phyloP scores from a whole-genome alignment of 75 land plant genomes.

The Azolla pinnata region DNA sequence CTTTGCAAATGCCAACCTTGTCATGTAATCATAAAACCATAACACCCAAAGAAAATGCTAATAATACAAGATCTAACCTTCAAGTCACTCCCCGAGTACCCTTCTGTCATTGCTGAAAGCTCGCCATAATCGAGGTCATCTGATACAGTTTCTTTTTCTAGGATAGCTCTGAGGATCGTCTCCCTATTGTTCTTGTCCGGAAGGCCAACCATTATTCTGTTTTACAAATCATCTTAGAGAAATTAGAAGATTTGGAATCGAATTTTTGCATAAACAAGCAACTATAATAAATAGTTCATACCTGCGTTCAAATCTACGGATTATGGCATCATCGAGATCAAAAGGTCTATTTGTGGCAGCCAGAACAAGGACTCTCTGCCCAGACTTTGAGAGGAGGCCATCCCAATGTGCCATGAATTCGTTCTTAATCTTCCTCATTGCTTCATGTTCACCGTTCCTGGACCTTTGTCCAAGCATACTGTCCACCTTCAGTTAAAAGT shows the following conservation, averaged over 20 bases:
- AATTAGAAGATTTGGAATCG: background rate
- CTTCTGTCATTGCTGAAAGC: slow-evolving; percentile 76
- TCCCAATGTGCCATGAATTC: slow-evolving; percentile 96
- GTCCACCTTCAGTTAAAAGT: slow-evolving; percentile 59
- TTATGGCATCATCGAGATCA: slow-evolving; percentile 89
- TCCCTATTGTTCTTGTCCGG: slow-evolving; percentile 61
- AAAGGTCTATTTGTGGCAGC: slow-evolving; percentile 91
- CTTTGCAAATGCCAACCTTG: no score
- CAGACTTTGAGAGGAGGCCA: slow-evolving; percentile 62
- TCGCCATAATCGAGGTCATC: slow-evolving; percentile 57
- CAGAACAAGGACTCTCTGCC: slow-evolving; percentile 72
- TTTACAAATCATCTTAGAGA: background rate
- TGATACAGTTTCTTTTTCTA: slow-evolving; percentile 57
- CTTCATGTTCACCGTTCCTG: slow-evolving; percentile 80
- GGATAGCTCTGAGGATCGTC: slow-evolving; percentile 52
- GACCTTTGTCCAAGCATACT: slow-evolving; percentile 88
- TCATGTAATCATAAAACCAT: no score
- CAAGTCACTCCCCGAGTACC: slow-evolving; percentile 83
- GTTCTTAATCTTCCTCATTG: slow-evolving; percentile 88
- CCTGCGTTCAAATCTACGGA: slow-evolving; percentile 85
- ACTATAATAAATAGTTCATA: slow-evolving; percentile 7
- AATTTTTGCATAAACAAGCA: background rate
- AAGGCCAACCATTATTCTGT: slow-evolving; percentile 82
- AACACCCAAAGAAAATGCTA: no score
- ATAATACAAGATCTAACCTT: no score